Conservation (phyloP, 2,329 filamentous ascomycete species). For the Penicillium sp. region DNA sequence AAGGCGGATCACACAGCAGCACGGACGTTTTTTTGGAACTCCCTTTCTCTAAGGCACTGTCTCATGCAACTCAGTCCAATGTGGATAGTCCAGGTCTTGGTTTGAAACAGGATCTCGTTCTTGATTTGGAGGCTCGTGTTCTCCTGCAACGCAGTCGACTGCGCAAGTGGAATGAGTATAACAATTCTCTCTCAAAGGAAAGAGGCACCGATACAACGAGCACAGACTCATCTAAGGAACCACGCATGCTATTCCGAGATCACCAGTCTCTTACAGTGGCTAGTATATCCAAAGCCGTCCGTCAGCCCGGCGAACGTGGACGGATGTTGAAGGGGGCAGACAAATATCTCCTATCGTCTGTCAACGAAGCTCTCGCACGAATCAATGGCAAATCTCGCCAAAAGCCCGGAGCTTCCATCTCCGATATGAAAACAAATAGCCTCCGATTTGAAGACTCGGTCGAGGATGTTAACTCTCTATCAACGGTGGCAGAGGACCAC, state of each 20-base stretch:
- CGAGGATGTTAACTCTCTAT: neutral
- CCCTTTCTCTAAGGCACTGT: constrained; percentile 71
- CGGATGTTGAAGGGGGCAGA: constrained; percentile 29
- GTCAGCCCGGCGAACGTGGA: constrained; percentile 27
- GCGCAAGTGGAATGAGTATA: constrained; percentile 71
- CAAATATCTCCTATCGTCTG: constrained; percentile 33
- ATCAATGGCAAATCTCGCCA: constrained; percentile 27
- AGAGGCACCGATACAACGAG: constrained; percentile 6
- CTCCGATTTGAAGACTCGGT: neutral
- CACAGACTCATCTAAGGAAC: constrained; percentile 8
- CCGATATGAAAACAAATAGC: neutral
- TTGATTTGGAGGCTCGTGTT: constrained; percentile 70
- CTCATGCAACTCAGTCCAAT: constrained; percentile 59
- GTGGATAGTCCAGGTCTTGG: constrained; percentile 43
- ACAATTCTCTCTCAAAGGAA: constrained; percentile 37
- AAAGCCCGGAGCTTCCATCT: neutral
- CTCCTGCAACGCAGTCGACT: constrained; percentile 66
- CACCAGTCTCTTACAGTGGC: constrained; percentile 42
- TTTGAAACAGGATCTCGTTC: constrained; percentile 47
- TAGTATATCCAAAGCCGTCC: constrained; percentile 37
- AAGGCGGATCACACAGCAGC: constrained; percentile 60
- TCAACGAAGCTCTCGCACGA: constrained; percentile 34
- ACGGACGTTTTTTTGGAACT: constrained; percentile 64
- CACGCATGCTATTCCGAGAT: constrained; percentile 34
- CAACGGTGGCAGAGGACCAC: neutral